Conservation (phyloP, 768 basidiomycete species). For the Psilocybe cubensis region DNA sequence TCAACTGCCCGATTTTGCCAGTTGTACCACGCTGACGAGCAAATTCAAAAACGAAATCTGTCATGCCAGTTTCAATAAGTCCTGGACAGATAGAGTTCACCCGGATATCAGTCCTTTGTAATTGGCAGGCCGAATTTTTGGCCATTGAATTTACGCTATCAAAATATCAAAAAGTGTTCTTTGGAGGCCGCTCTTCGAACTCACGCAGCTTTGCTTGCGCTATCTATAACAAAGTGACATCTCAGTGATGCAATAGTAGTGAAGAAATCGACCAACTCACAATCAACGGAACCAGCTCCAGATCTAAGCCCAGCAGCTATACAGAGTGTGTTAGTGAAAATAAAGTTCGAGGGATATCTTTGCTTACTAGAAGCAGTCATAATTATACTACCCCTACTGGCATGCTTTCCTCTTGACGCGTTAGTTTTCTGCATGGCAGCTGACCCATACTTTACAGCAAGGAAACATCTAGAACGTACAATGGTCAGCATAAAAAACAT, state of each 20-base stretch:
- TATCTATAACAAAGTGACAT: conserved; percentile 50
- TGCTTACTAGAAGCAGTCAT: conserved; percentile 80
- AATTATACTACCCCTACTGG: conserved; percentile 81
- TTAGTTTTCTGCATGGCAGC: conserved; percentile 77
- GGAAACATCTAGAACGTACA: conserved; percentile 67
- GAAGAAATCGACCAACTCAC: conserved; percentile 45
- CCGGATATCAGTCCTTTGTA: conserved; percentile 81
- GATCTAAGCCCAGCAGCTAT: conserved; percentile 82
- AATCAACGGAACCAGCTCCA: conserved; percentile 82
- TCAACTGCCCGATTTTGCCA: conserved; percentile 81
- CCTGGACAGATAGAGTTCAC: conserved; percentile 93
- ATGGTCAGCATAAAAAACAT: background rate
- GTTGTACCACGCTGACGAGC: conserved; percentile 78
- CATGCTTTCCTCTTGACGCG: conserved; percentile 66
- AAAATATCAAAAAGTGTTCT: background rate
- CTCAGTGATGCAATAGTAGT: background rate
- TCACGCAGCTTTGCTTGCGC: conserved; percentile 92
- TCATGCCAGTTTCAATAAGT: conserved; percentile 94
- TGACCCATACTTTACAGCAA: conserved; percentile 88
- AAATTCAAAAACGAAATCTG: conserved; percentile 70
- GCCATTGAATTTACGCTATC: conserved; percentile 88
- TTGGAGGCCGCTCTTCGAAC: conserved; percentile 27
- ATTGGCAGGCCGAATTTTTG: conserved; percentile 78
- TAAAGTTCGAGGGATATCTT: background rate
- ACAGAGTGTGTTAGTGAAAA: conserved; percentile 3